phyloP scores from a whole-genome alignment of 2,329 filamentous ascomycete genomes.

The Colletotrichum lentis region DNA sequence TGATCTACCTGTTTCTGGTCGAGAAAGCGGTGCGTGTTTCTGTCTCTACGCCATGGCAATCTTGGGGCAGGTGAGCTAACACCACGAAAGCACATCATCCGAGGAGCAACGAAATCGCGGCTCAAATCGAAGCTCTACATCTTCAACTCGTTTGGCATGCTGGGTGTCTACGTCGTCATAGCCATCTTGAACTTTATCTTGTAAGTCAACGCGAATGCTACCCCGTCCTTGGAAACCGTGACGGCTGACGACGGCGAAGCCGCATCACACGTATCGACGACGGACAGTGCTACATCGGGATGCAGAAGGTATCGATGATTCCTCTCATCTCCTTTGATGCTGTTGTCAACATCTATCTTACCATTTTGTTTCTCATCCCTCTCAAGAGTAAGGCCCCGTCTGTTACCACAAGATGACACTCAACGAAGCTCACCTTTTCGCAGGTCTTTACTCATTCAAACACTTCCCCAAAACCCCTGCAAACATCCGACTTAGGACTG shows the following conservation, averaged over 20 bases:
- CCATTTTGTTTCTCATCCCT: slow-evolving; percentile 68
- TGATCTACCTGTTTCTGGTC: slow-evolving; percentile 72
- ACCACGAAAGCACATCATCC: slow-evolving; percentile 62
- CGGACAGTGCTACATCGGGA: slow-evolving; percentile 68
- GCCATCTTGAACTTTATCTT: slow-evolving; percentile 68
- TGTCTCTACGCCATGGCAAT: too few species aligned
- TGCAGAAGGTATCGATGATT: slow-evolving; percentile 65
- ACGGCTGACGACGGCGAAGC: slow-evolving; percentile 45
- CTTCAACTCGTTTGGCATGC: slow-evolving; percentile 68
- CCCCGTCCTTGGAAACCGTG: not conserved
- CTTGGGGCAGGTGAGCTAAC: not conserved
- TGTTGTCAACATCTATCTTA: slow-evolving; percentile 69
- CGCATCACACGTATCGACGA: slow-evolving; percentile 65
- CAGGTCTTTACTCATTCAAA: slow-evolving; percentile 65
- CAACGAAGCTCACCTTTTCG: not conserved
- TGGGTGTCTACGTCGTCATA: slow-evolving; percentile 55
- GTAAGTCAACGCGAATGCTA: slow-evolving; percentile 50
- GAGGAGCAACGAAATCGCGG: slow-evolving; percentile 60
- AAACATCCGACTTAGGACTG: slow-evolving; percentile 56
- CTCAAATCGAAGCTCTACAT: slow-evolving; percentile 65
- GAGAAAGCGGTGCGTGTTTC: slow-evolving; percentile 64
- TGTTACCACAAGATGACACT: not conserved
- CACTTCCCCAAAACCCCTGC: slow-evolving; percentile 53
- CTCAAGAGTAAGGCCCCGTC: slow-evolving; percentile 57
- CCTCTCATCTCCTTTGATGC: slow-evolving; percentile 69